These are phyloP conservation scores for Nannochloropsis salina DNA, from an alignment of 108 stramenopile genomes.

Conservation along the genomic window DNA sequence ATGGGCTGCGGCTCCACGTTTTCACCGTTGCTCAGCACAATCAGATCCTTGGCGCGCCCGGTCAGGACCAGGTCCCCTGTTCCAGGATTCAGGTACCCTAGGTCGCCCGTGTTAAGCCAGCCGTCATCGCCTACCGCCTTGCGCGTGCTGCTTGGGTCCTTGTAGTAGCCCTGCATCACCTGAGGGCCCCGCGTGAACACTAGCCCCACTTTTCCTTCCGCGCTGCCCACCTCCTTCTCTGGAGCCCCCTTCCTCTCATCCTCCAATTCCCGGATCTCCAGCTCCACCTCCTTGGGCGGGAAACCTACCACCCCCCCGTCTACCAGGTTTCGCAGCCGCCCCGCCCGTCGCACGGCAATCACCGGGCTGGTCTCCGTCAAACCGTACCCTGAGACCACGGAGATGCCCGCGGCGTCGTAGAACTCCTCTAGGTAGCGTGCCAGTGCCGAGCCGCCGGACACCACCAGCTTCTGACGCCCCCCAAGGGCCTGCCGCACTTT, in stretches of 20 bases:
- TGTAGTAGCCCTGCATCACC: slow-evolving; percentile 83
- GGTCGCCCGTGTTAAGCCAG: slow-evolving; percentile 86
- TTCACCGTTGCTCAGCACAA: slow-evolving; percentile 82
- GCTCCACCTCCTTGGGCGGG: slow-evolving; percentile 64
- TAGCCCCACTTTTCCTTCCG: slow-evolving; percentile 41
- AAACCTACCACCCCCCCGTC: slow-evolving; percentile 68
- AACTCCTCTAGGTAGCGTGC: slow-evolving; percentile 74
- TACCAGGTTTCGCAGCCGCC: slow-evolving; percentile 27
- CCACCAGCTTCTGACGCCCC: slow-evolving; percentile 69
- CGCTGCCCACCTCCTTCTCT: not conserved
- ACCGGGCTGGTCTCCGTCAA: slow-evolving; percentile 79
- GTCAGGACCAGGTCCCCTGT: slow-evolving; percentile 79
- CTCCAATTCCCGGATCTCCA: slow-evolving; percentile 64
- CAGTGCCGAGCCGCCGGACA: slow-evolving; percentile 79
- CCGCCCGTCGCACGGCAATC: slow-evolving; percentile 56
- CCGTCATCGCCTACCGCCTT: slow-evolving; percentile 69
- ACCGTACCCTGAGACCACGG: slow-evolving; percentile 78
- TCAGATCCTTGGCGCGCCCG: slow-evolving; percentile 81
- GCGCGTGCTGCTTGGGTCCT: slow-evolving; percentile 68
- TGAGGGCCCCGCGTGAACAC: slow-evolving; percentile 74
- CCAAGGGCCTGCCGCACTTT: slow-evolving; percentile 85
- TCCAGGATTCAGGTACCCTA: slow-evolving; percentile 72
- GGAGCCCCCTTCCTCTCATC: slow-evolving; percentile 27
- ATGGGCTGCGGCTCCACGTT: slow-evolving; percentile 64
- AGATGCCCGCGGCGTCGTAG: slow-evolving; percentile 59